Conservation (phyloP, 768 basidiomycete species). For the Suillus subalutaceus region DNA sequence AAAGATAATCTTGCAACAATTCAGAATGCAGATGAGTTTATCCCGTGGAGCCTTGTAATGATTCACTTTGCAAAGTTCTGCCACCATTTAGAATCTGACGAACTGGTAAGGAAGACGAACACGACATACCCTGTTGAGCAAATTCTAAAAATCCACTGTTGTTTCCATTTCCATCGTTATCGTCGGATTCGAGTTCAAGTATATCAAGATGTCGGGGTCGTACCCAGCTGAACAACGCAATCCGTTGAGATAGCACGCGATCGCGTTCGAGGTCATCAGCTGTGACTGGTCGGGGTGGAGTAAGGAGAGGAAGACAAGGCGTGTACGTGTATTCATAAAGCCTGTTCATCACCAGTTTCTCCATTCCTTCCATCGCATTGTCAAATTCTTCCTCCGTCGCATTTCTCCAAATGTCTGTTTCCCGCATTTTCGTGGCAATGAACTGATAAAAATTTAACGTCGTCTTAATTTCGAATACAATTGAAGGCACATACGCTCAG, state of each 20-base stretch:
- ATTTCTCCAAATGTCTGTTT: constrained; percentile 81
- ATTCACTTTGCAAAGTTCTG: constrained; percentile 94
- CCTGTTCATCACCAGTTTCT: constrained; percentile 99
- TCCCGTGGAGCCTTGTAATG: constrained; percentile 99
- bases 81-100: constrained; percentile 2
- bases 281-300: constrained; percentile 77
- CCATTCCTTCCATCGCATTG: constrained; percentile 97
- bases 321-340: constrained; percentile 96
- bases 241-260: constrained; percentile 86
- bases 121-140: constrained; percentile 75
- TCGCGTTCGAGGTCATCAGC: constrained; percentile 97
- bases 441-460: constrained; percentile 56
- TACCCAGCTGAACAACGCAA: constrained; percentile 90
- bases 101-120: background rate
- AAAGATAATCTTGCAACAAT: constrained; percentile 99
- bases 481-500: constrained; percentile 54
- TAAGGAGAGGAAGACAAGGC: constrained; percentile 70
- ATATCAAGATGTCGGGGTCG: constrained; percentile 89
- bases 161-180: constrained; percentile 22
- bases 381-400: constrained; percentile 86
- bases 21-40: constrained; percentile 96
- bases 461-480: background rate
- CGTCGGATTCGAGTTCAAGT: constrained; percentile 69
- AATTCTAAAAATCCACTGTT: constrained; percentile 81
- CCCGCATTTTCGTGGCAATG: constrained; percentile 86